phyloP scores from a whole-genome alignment of 257 asterid species.

The Nicotiana sylvestris region DNA sequence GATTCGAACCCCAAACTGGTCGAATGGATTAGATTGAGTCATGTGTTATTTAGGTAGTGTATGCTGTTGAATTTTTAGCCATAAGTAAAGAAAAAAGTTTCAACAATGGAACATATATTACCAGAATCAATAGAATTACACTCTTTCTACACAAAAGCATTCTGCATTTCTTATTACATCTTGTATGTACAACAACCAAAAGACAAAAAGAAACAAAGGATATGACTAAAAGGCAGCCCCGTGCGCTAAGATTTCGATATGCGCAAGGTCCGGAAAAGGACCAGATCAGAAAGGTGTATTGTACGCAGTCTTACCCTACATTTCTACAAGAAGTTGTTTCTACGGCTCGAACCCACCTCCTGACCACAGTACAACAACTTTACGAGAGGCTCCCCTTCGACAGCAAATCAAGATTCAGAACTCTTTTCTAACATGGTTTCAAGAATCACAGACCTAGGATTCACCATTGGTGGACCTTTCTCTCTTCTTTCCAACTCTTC shows the following conservation, averaged over 20 bases:
- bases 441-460: conserved; percentile 62
- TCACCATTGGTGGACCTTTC: conserved; percentile 85
- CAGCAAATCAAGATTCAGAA: conserved; percentile 13
- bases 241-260: too few species aligned
- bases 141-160: neutral
- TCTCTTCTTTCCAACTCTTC: conserved; percentile 83
- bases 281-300: too few species aligned
- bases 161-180: neutral
- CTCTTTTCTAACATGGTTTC: conserved; percentile 40
- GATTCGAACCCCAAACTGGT: too few species aligned
- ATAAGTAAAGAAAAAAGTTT: too few species aligned
- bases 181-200: neutral
- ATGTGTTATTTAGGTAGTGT: neutral
- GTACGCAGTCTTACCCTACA: too few species aligned
- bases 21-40: neutral
- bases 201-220: neutral
- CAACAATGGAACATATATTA: neutral
- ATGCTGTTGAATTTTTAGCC: neutral
- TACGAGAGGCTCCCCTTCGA: neutral
- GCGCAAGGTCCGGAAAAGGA: too few species aligned
- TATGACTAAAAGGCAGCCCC: too few species aligned
- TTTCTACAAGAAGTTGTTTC: too few species aligned
- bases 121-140: neutral
- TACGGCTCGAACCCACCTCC: too few species aligned
- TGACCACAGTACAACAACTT: too few species aligned